phyloP scores from a whole-genome alignment of 2,329 filamentous ascomycete species.

The Blumeria graminis region DNA sequence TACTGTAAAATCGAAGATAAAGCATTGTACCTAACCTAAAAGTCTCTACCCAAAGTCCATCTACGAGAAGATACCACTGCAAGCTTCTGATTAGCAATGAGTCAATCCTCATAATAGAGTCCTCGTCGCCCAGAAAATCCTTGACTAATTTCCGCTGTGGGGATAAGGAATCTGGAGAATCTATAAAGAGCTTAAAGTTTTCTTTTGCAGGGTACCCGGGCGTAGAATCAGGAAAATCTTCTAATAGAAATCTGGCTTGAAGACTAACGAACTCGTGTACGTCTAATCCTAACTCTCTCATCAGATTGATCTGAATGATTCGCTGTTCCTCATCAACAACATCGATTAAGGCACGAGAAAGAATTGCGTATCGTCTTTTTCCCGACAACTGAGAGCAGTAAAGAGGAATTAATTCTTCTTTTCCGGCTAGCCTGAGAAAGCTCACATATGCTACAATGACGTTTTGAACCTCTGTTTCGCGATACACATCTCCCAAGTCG shows the following conservation, averaged over 20 bases:
- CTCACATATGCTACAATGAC: slow-evolving; percentile 64
- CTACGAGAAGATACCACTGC: slow-evolving; percentile 62
- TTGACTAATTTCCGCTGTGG: slow-evolving; percentile 39
- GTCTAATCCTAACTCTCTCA: slow-evolving; percentile 52
- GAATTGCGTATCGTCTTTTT: slow-evolving; percentile 39
- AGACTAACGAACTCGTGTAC: slow-evolving; percentile 47
- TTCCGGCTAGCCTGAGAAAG: slow-evolving; percentile 44
- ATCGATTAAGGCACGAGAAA: slow-evolving; percentile 55
- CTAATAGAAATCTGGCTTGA: slow-evolving; percentile 32
- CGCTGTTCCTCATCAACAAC: slow-evolving; percentile 42
- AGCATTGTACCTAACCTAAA: slow-evolving; percentile 44
- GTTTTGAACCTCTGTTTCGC: slow-evolving; percentile 30
- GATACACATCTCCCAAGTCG: slow-evolving; percentile 19
- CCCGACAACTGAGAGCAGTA: slow-evolving; percentile 61
- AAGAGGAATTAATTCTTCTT: slow-evolving; percentile 59
- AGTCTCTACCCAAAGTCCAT: slow-evolving; percentile 46
- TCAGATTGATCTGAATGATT: slow-evolving; percentile 43
- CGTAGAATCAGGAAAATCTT: slow-evolving; percentile 18
- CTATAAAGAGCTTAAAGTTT: slow-evolving; percentile 25
- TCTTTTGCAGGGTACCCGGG: slow-evolving; percentile 19
- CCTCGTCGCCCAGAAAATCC: slow-evolving; percentile 46
- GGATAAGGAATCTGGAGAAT: slow-evolving; percentile 18
- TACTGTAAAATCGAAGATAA: slow-evolving; percentile 70
- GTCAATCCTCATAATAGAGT: slow-evolving; percentile 37
- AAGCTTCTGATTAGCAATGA: slow-evolving; percentile 51